Evolutionary conservation across 768 basidiomycete genomes (phyloP), one percentile per base, ranked within the genome.

Genomic region (Xanthoconium purpureum): DNA sequence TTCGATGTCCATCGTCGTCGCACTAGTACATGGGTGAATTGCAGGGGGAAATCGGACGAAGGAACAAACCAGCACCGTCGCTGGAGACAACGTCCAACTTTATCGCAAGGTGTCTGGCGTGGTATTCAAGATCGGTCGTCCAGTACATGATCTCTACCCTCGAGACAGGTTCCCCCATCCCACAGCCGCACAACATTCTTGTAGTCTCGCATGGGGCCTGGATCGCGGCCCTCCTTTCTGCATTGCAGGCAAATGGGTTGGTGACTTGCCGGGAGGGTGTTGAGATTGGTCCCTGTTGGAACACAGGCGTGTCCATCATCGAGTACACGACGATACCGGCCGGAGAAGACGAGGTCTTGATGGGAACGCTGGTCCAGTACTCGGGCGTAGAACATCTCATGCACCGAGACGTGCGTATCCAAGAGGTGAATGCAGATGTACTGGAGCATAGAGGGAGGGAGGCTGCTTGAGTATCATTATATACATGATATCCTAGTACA

Each of bases 121-220:
- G 89, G 88, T 91, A 90, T 83, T 72, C 80, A 42, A 66, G 66
- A 52, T 69, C 71, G 30, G 72, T 89, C 49, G 52, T 75, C 28
- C 62, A 72, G 13, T 65, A 68, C 55, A 64, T 67, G 50, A n/a
- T 43, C 33, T 59, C 67, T 6, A 24, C 11, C 42, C 44, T 65
- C 38, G 43, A 55, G 24, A 59, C 58, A 17, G 68, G 56, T 46
- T 59, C 62, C 18, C 68, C 77, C 36, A 66, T 69, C 38, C 70
- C 78, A 55, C 53, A 47, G 24, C 56, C 65, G 10, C 57, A 48
- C 6, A 61, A 70, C 58, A 74, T 89, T 44, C 75, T 92, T 32
- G 78, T 85, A 13, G 80, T 83, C 56, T 81, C 84, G 40, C 89
- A 92, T 54, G 87, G 87, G 3, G 87, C 81, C 0, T 77, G 81